Base-by-base conservation (phyloP, 345 rosid genomes). In the Eucalyptus sp. region DNA sequence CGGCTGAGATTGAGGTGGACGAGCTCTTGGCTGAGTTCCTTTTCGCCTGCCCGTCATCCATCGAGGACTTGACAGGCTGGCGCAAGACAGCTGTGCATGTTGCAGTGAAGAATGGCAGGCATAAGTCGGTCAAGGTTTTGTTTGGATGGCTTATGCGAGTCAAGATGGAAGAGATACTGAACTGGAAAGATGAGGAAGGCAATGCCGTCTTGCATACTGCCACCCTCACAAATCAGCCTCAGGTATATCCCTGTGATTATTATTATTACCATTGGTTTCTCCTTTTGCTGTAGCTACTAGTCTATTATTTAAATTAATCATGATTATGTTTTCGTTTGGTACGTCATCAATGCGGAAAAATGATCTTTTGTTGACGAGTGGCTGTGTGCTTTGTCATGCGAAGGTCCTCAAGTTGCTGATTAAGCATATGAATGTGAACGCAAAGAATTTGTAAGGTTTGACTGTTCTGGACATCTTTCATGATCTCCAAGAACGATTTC, bases 51-150 rank as follows among this genome's bases (percentile, higher is more conserved):
- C 92, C 92, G 4, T 86, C 50, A 3, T 60, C 91, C 12, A 46
- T 91, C 4, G 87, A 62, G 76, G 93, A 91, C 41, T 81, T 90
- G 84, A 91, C 92, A 1, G 56, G 71, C 31, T 68, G 83, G 22
- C 33, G 91, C 3, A 71, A 91, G 87, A 91, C 88, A 4, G 91
- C 87, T 0, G 90, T 92, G 7, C 92, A 89, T 86, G n/a, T 89
- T 43, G 93, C 91, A 1, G 88, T 90, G 15, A 88, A 88, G 79
- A 88, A 79, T 1, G 5, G 44, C 2, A 88, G 33, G 84, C 49
- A 51, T 18, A 83, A n/a, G 43, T 87, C 86, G 7, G 50, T 91
- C n/a, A 44, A 51, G 46, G 83, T 89, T 25, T 50, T 91, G 41
- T 29, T 87, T 16, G 88, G 80, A 18, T 88, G 87, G 87, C 62